Base-by-base conservation (phyloP, 108 stramenopile genomes). In the Stephanodiscus triporus region DNA sequence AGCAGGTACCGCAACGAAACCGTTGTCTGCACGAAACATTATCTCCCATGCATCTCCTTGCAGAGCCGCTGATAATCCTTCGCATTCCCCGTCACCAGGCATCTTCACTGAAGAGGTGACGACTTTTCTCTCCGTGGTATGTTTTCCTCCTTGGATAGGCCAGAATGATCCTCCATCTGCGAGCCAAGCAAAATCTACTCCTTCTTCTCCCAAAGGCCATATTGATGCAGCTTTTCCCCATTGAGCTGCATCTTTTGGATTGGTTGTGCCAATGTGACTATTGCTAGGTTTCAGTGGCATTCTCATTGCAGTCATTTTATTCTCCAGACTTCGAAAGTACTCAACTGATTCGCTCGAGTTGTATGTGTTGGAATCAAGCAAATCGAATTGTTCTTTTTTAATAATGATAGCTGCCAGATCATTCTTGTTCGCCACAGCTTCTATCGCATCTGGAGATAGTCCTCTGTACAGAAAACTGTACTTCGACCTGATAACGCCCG, bases 381-480 rank as follows among this genome's bases (percentile, higher is more conserved):
- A 55, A 83, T 83, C 82, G 55, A 40, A 74, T 10, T 71, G 76
- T 47, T 82, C 81, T 48, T 74, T 53, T 17, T 45, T 58, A 23
- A 81, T 59, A 48, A 64, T 26, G 10, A 78, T 57, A 14, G 63
- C 77, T 27, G 76, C 37, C 4, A 27, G 30, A 2, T 45, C 10
- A 38, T 57, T 70, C 45, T 58, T 74, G 22, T 73, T 6, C 3
- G 34, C n/a, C 19, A 54, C 34, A 49, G 48, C 29, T 16, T 64
- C 58, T 16, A 36, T 51, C 47, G 43, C 45, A 37, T 63, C 29
- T 22, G 49, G n/a, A 30, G 59, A 55, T 29, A 77, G 47, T 36
- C 82, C 82, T 42, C 76, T 73, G 61, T 83, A 83, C 5, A 83
- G 60, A 53, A 83, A 75, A 60, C 75, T 78, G 69, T 65, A 79